A percentile compares a stretch with the other conserved stretches of the same genome.
Evolutionary conservation across 2,329 filamentous ascomycete genomes (phyloP).

Genomic region (Colletotrichum tropicicola): DNA sequence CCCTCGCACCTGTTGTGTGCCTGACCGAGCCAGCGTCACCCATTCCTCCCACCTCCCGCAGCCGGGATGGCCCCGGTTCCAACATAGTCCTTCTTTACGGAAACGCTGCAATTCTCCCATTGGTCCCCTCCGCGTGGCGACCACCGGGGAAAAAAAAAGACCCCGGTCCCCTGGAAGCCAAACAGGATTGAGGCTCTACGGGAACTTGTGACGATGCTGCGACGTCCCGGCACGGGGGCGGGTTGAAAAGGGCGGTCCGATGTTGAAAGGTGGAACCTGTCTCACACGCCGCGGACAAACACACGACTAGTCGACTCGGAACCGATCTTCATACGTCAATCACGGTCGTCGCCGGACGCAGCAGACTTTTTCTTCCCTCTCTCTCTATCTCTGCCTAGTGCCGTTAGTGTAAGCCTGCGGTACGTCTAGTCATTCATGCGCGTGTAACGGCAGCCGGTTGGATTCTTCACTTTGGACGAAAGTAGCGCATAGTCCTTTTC

Average conservation of each 20-base stretch:
- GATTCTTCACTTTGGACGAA: not conserved
- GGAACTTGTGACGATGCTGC: constrained; percentile 26
- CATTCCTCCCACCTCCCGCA: not conserved
- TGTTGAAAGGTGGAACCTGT: constrained; percentile 4
- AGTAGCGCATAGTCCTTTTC: not conserved
- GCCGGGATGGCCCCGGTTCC: not conserved
- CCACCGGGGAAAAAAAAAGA: not conserved
- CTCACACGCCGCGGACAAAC: not conserved
- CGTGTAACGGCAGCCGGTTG: not conserved
- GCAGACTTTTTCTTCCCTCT: not conserved
- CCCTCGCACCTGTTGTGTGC: not conserved
- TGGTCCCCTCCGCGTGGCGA: not conserved
- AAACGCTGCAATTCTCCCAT: constrained; percentile 18
- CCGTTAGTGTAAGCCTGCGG: too few relatives aligned
- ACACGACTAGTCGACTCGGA: not conserved
- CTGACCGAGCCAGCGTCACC: not conserved
- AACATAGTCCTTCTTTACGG: not conserved
- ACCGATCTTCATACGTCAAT: not conserved
- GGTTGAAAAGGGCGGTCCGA: not conserved
- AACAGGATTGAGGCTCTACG: constrained; percentile 14
- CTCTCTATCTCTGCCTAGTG: not conserved
- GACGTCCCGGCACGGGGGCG: constrained; percentile 6
- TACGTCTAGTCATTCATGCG: too few relatives aligned
- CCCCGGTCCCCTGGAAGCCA: not conserved
- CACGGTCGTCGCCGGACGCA: not conserved